These are phyloP conservation scores for Fusarium sublunatum DNA, from an alignment of 2,329 filamentous ascomycete species.

Conservation along the genomic window DNA sequence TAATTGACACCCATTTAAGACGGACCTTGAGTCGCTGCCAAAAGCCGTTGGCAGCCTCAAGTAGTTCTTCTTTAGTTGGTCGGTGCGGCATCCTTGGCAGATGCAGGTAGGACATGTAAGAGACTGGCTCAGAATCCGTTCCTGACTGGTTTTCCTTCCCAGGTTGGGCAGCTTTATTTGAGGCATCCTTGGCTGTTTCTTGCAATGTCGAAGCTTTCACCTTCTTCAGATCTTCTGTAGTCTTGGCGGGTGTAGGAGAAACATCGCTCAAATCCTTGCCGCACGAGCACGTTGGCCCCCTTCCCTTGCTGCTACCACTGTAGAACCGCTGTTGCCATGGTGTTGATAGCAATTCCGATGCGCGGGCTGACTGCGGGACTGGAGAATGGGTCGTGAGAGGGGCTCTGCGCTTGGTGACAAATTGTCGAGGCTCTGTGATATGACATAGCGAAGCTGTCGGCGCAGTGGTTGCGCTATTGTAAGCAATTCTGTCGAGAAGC, in stretches of 20 bases:
- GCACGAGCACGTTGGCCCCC: constrained; percentile 41
- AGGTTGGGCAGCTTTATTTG: constrained; percentile 13
- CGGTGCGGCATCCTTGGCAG: constrained; percentile 81
- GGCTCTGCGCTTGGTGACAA: constrained; percentile 13
- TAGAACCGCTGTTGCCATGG: constrained; percentile 34
- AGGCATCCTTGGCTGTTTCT: constrained; percentile 21
- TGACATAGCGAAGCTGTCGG: constrained; percentile 9
- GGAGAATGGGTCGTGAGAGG: constrained; percentile 9
- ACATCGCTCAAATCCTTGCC: constrained; percentile 37
- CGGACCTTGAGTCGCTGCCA: constrained; percentile 89
- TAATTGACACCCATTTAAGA: constrained; percentile 98
- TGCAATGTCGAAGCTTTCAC: constrained; percentile 20
- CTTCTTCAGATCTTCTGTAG: constrained; percentile 30
- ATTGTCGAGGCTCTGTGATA: constrained; percentile 9
- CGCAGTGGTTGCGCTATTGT: constrained; percentile 6
- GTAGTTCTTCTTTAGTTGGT: constrained; percentile 91
- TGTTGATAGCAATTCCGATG: constrained; percentile 11
- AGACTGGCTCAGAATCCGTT: constrained; percentile 55
- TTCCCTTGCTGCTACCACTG: constrained; percentile 24
- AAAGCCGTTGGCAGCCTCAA: constrained; percentile 91
- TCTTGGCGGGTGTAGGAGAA: constrained; percentile 17
- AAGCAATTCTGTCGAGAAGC: constrained; percentile 8
- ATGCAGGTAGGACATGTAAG: constrained; percentile 69
- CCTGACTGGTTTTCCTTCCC: constrained; percentile 24
- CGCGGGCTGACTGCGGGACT: not conserved